Conservation (phyloP, 441 rosid species). For the Adansonia grandidieri region DNA sequence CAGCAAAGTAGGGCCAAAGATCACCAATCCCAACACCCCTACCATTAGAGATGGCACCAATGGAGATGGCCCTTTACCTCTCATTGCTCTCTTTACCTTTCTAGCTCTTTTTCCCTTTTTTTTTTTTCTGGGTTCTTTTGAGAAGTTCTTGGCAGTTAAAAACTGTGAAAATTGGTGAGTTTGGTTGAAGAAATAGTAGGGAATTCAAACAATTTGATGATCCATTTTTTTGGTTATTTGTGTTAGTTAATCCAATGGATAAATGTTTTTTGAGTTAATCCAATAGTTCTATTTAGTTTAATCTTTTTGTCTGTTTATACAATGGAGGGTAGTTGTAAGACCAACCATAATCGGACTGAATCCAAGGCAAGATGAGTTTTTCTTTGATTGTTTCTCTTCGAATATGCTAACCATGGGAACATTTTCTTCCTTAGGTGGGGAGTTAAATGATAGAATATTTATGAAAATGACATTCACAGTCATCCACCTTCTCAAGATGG, state of each 20-base stretch:
- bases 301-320: neutral
- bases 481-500: neutral
- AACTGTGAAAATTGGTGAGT: neutral
- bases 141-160: neutral
- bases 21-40: slow-evolving; percentile 43
- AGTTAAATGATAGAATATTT: neutral
- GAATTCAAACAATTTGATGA: slow-evolving; percentile 14
- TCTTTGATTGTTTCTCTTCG: neutral
- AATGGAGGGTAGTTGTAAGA: slow-evolving; percentile 16
- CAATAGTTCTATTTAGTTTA: neutral
- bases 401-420: neutral
- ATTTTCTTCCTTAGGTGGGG: neutral
- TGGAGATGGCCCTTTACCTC: slow-evolving; percentile 51
- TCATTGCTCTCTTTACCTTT: slow-evolving; percentile 28
- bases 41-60: slow-evolving; percentile 48
- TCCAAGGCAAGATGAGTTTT: neutral
- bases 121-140: neutral
- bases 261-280: neutral
- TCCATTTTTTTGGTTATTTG: slow-evolving; percentile 23
- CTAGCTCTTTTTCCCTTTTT: neutral
- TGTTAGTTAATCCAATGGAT: slow-evolving; percentile 37
- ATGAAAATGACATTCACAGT: neutral
- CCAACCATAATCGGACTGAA: slow-evolving; percentile 22
- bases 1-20: slow-evolving; percentile 38
- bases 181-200: slow-evolving; percentile 31